A percentile compares a stretch with the other conserved stretches of the same genome.
These are phyloP conservation scores for Dactylellina drechsleri DNA, from an alignment of 2,329 filamentous ascomycete genomes.

Conservation along the genomic window DNA sequence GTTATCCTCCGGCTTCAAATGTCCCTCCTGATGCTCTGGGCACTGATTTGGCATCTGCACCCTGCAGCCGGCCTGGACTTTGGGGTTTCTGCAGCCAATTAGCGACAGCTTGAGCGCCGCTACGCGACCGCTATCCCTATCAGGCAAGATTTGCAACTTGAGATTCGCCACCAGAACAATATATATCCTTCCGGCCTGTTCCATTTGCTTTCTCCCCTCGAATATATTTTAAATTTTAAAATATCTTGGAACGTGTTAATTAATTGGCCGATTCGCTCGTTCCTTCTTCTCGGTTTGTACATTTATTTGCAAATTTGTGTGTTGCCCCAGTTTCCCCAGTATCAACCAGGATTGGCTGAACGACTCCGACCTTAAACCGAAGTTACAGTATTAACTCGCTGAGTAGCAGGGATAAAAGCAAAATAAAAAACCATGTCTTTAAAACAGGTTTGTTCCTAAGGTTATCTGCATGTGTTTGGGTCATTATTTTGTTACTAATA, in stretches of 20 bases:
- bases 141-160: slow-evolving; percentile 27
- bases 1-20: slow-evolving; percentile 45
- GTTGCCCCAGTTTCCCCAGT: not conserved
- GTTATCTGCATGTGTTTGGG: not conserved
- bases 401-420: not conserved
- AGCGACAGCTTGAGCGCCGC: slow-evolving; percentile 41
- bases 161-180: slow-evolving; percentile 19
- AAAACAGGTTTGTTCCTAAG: slow-evolving; percentile 67
- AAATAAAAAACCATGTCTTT: slow-evolving; percentile 66
- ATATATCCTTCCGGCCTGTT: slow-evolving; percentile 44
- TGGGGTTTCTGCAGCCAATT: slow-evolving; percentile 20
- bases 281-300: not conserved
- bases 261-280: not conserved
- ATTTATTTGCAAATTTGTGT: slow-evolving; percentile 1
- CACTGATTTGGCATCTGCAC: slow-evolving; percentile 44
- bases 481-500: not conserved
- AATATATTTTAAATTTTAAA: slow-evolving; percentile 26
- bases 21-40: slow-evolving; percentile 20
- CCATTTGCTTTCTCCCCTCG: slow-evolving; percentile 7
- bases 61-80: slow-evolving; percentile 41
- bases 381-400: not conserved
- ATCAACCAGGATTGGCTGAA: too few species aligned
- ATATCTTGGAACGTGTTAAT: slow-evolving; percentile 30
- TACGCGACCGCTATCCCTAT: slow-evolving; percentile 48
- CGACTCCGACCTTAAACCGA: not conserved